Evolutionary conservation across 345 rosid genomes (phyloP).

Genomic region (Lepidium aucheri): DNA sequence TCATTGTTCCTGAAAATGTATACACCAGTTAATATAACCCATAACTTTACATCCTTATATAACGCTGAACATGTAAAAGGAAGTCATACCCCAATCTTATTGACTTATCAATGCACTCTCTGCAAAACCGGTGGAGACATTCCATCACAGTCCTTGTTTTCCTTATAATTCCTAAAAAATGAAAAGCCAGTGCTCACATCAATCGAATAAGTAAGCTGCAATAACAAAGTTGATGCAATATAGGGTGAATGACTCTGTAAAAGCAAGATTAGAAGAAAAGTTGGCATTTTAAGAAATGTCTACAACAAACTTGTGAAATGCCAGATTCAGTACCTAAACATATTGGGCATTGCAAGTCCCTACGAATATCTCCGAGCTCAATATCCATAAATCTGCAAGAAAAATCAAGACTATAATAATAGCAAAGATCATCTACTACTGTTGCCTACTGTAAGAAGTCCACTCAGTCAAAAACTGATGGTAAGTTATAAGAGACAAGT

Average conservation of each 20-base stretch:
- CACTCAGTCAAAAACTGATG: neutral
- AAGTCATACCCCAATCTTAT: constrained; percentile 87
- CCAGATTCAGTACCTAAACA: constrained; percentile 56
- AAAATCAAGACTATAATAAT: constrained; percentile 3
- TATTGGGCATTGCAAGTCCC: constrained; percentile 84
- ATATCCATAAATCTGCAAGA: constrained; percentile 59
- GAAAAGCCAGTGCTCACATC: neutral
- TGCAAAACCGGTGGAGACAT: constrained; percentile 90
- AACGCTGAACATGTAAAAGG: constrained; percentile 9
- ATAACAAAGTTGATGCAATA: neutral
- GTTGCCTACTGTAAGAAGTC: neutral
- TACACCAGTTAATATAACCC: neutral
- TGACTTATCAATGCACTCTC: constrained; percentile 94
- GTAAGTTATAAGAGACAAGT: neutral
- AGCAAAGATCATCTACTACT: neutral
- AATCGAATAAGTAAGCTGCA: neutral
- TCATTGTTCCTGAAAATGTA: constrained; percentile 72
- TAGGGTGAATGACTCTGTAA: neutral
- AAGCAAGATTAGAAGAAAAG: neutral
- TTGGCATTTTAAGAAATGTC: neutral
- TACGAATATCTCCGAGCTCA: constrained; percentile 66
- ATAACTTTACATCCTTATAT: neutral
- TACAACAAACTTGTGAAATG: neutral
- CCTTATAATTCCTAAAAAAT: constrained; percentile 69
- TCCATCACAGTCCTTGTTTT: constrained; percentile 95